Evolutionary conservation across 2,329 filamentous ascomycete species (phyloP).

Genomic region (Fusarium praegraminearum): DNA sequence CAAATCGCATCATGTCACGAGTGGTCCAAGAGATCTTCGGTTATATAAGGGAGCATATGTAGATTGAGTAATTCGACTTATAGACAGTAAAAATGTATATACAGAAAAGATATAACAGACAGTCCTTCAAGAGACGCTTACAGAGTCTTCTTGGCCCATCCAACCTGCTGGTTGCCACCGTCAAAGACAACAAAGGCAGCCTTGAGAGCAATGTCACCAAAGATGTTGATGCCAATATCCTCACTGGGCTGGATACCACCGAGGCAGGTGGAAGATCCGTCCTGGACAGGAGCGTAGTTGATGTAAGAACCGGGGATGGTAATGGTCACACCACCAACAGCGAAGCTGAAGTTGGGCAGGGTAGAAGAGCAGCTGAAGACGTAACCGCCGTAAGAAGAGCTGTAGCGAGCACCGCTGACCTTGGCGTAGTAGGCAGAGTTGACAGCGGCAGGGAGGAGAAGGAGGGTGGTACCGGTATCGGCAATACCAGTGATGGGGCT

Average conservation of each 20-base stretch:
- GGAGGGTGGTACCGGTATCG: constrained; percentile 73
- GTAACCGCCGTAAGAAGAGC: constrained; percentile 57
- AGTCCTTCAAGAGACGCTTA: neutral
- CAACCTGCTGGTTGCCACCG: constrained; percentile 45
- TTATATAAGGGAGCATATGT: neutral
- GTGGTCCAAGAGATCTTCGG: neutral
- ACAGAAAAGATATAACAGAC: neutral
- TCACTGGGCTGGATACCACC: constrained; percentile 73
- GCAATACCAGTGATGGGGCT: constrained; percentile 58
- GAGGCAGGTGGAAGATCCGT: constrained; percentile 68
- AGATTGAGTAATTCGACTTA: neutral
- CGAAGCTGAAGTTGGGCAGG: constrained; percentile 65
- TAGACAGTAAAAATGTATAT: constrained; percentile 5
- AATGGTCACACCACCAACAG: constrained; percentile 69
- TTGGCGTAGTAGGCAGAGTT: constrained; percentile 63
- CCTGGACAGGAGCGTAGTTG: constrained; percentile 61
- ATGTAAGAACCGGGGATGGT: constrained; percentile 67
- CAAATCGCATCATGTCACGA: neutral
- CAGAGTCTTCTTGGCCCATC: constrained; percentile 38
- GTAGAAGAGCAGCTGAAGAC: constrained; percentile 60
- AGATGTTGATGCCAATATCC: constrained; percentile 64
- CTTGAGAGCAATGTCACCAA: constrained; percentile 72
- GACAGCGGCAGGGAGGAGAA: constrained; percentile 68
- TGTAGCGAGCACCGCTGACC: constrained; percentile 58
- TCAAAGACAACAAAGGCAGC: constrained; percentile 70